These are phyloP conservation scores for Phytophthora chlamydospora DNA, from an alignment of 352 stramenopile species.

Conservation along the genomic window DNA sequence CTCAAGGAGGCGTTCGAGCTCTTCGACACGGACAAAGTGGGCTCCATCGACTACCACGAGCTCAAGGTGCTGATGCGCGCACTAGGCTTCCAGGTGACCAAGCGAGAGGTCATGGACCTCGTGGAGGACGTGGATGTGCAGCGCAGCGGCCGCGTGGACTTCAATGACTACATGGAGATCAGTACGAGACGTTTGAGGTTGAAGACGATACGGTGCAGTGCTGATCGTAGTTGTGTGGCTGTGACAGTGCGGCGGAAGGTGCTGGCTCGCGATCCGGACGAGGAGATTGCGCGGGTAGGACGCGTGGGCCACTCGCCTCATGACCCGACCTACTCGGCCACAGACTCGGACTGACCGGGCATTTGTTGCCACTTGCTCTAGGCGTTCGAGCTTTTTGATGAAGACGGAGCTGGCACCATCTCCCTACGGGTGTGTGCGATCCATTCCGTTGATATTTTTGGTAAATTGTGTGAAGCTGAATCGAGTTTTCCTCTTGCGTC, in stretches of 20 bases:
- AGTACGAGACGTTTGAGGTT: conserved; percentile 49
- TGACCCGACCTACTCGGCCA: conserved; percentile 20
- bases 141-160: conserved; percentile 84
- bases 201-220: neutral
- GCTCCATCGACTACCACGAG: conserved; percentile 93
- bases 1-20: conserved; percentile 93
- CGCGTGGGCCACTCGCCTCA: conserved; percentile 25
- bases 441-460: conserved; percentile 9
- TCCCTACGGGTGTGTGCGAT: conserved; percentile 63
- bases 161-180: conserved; percentile 93
- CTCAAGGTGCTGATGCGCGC: conserved; percentile 95
- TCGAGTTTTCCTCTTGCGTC: conserved; percentile 11
- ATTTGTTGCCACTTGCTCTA: conserved; percentile 26
- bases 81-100: conserved; percentile 92
- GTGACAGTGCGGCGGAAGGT: conserved; percentile 79
- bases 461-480: conserved; percentile 25
- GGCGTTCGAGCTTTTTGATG: conserved; percentile 96
- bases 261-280: conserved; percentile 87
- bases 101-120: conserved; percentile 87
- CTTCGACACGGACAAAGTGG: conserved; percentile 93
- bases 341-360: conserved; percentile 28
- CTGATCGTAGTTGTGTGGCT: conserved; percentile 18
- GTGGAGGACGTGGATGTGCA: conserved; percentile 91
- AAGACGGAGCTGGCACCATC: conserved; percentile 91
- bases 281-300: conserved; percentile 90